These are phyloP conservation scores for Apiospora pterosperma DNA, from an alignment of 2,329 filamentous ascomycete species.

Conservation along the genomic window DNA sequence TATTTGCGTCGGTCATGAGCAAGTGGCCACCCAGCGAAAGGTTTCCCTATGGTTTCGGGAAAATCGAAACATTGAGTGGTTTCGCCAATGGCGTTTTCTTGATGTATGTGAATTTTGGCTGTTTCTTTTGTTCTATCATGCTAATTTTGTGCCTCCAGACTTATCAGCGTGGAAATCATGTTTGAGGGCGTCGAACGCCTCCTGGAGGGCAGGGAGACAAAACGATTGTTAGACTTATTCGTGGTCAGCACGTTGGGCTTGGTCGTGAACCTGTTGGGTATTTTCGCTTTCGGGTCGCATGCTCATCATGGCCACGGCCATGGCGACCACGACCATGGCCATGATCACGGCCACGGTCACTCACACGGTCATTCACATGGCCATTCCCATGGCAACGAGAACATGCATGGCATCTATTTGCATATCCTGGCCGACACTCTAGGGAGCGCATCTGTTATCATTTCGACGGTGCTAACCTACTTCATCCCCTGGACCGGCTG, in stretches of 20 bases:
- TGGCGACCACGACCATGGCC: constrained; percentile 30
- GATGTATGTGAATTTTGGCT: constrained; percentile 54
- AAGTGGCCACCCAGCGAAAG: constrained; percentile 90
- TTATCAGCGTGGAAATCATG: constrained; percentile 94
- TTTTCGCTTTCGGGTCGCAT: constrained; percentile 76
- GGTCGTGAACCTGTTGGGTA: constrained; percentile 86
- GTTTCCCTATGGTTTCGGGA: constrained; percentile 94
- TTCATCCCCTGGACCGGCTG: constrained; percentile 89
- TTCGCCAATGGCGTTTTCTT: constrained; percentile 96
- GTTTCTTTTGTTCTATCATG: background rate
- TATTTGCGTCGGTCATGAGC: constrained; percentile 89
- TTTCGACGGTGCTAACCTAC: constrained; percentile 84
- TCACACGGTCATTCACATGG: constrained; percentile 31
- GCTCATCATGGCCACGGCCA: constrained; percentile 37
- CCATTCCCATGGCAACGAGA: constrained; percentile 70
- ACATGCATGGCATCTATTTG: constrained; percentile 96
- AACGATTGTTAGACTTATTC: constrained; percentile 80
- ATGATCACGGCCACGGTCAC: constrained; percentile 25
- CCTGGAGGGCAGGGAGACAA: constrained; percentile 77
- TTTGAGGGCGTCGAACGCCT: constrained; percentile 91
- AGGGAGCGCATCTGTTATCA: constrained; percentile 89
- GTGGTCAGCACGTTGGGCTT: constrained; percentile 85
- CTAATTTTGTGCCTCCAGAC: constrained; percentile 40
- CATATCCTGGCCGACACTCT: constrained; percentile 94
- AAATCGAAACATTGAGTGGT: constrained; percentile 92